Evolutionary conservation across 805 yeast genomes (phyloP).

Genomic region (Candida argentea): DNA sequence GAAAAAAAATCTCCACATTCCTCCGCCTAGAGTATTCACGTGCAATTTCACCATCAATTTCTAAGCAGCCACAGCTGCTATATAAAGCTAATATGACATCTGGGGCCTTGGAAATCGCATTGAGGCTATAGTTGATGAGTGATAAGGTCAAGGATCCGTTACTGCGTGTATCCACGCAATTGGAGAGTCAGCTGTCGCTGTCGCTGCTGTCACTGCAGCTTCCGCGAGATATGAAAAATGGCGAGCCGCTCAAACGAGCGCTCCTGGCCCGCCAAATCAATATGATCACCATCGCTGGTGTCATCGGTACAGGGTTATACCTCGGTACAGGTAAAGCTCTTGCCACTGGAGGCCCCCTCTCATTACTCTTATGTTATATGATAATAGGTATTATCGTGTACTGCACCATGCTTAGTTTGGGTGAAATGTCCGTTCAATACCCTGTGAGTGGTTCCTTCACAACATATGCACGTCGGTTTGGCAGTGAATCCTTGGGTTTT

Average conservation of each 20-base stretch:
- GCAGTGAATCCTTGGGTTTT: conserved; percentile 42
- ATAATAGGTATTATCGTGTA: conserved; percentile 37
- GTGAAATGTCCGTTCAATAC: conserved; percentile 46
- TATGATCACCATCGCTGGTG: conserved; percentile 29
- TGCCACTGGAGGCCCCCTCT: conserved; percentile 21
- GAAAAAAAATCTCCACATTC: too few species aligned
- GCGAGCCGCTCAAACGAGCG: conserved; percentile 6
- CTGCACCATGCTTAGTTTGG: conserved; percentile 42
- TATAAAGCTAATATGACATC: too few species aligned
- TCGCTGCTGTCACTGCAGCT: conserved; percentile 2
- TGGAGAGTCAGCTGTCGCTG: conserved; percentile 5
- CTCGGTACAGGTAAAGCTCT: conserved; percentile 23
- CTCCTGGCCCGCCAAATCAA: conserved; percentile 15
- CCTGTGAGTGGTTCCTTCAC: conserved; percentile 50
- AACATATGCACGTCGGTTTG: conserved; percentile 38
- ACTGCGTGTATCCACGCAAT: conserved; percentile 2
- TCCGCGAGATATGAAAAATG: too few species aligned
- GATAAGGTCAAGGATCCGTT: not conserved
- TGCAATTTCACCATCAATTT: too few species aligned
- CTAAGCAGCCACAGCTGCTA: too few species aligned
- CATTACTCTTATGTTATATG: conserved; percentile 22
- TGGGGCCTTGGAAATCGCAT: too few species aligned
- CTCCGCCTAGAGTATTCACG: too few species aligned
- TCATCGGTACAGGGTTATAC: conserved; percentile 26
- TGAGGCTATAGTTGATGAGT: conserved; percentile 4